Evolutionary conservation across 768 basidiomycete species (phyloP), one percentile per base, ranked within the genome.

Genomic region (Leccinum sublutescens): DNA sequence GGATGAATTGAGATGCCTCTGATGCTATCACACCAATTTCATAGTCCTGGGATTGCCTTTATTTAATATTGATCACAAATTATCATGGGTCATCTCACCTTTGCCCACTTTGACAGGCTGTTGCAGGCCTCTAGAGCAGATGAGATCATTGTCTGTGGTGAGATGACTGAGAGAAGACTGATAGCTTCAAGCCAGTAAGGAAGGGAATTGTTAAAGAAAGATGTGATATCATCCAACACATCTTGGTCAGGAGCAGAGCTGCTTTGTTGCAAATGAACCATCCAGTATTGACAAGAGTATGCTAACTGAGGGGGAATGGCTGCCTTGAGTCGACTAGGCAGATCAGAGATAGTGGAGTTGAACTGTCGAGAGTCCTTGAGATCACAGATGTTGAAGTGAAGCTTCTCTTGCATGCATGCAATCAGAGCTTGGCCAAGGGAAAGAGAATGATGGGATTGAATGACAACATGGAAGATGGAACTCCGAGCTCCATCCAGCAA

Each of bases 181-280:
- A 79, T 63, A 4, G 70, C 72, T 52, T 79, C 78, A 9, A 79
- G 55, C 78, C 78, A 79, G 54, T 68, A 76, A 3, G 78, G 64
- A 4, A 78, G 63, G 11, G 62, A 62, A 1, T 55, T 34, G 33
- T 68, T 50, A 17, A 70, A 56, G 55, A 76, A 71, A 12, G 4
- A 9, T 3, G 21, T 25, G 12, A 25, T 7, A 1, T 47, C 45
- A 47, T 47, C 11, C 12, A 21, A 21, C 4, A 47, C 2, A 9
- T 47, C 19, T 21, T 14, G 45, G 5, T 21, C 19, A 47, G 45
- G 33, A 12, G 33, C 2, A 19, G 36, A 15, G 34, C 14, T 12
- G 8, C 11, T 47, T 0, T 14, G 2, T 21, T 7, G 14, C 11
- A 47, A 5, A 21, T 47, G 45, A 21, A n/a, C 19, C 19, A 47